Base-by-base conservation (phyloP, 495 filamentous ascomycete species). In the Xylaria cubensis region DNA sequence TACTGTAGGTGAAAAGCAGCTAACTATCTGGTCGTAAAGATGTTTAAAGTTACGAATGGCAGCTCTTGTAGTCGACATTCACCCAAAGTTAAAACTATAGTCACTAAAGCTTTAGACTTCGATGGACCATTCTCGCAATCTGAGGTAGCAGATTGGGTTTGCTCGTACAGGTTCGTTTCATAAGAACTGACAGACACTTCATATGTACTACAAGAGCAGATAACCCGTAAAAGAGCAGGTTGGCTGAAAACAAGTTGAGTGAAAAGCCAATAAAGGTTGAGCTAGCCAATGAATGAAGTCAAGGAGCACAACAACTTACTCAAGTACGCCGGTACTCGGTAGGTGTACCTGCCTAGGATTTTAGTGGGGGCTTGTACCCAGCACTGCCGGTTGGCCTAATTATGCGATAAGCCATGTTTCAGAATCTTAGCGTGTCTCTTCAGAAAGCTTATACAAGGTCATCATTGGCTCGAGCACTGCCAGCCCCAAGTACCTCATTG, bases 331-430 rank as follows among this genome's bases (percentile, higher is more conserved):
- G 36, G 8, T 39, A 39, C 36, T 39, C 6, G 8, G 5, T 42
- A 3, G 39, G n/a, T n/a, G 39, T 41, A 41, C 39, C 39, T 41
- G 2, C 8, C 39, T 42, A 42, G 39, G 12, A 42, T 24, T 24
- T 51, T 21, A 26, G 50, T 53, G 21, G 50, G 21, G 21, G 24
- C 50, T 3, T 29, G 19, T 56, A 17, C 53, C 53, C 7, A 19
- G 64, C 64, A 51, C 42, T 66, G 64, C 64, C 64, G 41, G 42
- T 36, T 46, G 50, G 53, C 24, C 53, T 48, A 44, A 46, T 41
- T 56, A 26, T 39, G 53, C 36, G 26, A 44, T 34, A 62, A 70
- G 67, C 67, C 34, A 48, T 70, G 67, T 70, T 70, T 70, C 67
- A 70, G 67, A 70, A 34, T 51, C 46, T 67, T 67, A 67, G 64